Conservation (phyloP, 2,329 filamentous ascomycete genomes). For the Colletotrichum karsti region DNA sequence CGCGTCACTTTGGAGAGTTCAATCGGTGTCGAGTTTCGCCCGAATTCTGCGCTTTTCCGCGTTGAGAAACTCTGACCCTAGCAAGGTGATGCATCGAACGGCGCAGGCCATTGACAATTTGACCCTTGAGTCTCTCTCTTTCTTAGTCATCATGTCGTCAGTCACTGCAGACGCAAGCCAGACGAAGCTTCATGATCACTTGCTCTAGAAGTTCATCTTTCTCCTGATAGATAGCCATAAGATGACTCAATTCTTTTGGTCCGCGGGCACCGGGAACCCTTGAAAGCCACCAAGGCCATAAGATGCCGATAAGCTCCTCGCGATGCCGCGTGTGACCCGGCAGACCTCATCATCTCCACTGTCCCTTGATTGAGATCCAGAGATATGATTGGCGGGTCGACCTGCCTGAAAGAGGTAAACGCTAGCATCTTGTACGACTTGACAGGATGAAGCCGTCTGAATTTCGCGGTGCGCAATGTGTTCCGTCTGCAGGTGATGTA, state of each 20-base stretch:
- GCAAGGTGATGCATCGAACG: not conserved
- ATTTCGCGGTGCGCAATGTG: not conserved
- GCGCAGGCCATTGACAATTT: not conserved
- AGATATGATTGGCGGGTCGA: not conserved
- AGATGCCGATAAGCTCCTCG: too few relatives aligned
- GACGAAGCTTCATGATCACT: too few relatives aligned
- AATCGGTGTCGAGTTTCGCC: not conserved
- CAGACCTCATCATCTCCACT: too few relatives aligned
- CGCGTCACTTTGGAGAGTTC: not conserved
- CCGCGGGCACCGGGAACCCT: too few relatives aligned
- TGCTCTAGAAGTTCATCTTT: too few relatives aligned
- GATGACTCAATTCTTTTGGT: too few relatives aligned
- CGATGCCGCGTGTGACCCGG: too few relatives aligned
- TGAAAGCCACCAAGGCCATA: too few relatives aligned
- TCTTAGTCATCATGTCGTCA: not conserved
- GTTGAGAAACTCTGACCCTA: not conserved
- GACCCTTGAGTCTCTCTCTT: too few relatives aligned
- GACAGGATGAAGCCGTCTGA: not conserved
- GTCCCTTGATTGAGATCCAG: not conserved
- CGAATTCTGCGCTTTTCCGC: not conserved
- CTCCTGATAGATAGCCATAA: too few relatives aligned
- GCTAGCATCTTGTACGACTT: not conserved
- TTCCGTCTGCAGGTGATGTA: too few relatives aligned
- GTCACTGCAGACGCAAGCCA: not conserved
- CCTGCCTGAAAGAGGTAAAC: not conserved